Conservation (phyloP, 306 rosid genomes). For the apple (Malus domestica) region DNA sequence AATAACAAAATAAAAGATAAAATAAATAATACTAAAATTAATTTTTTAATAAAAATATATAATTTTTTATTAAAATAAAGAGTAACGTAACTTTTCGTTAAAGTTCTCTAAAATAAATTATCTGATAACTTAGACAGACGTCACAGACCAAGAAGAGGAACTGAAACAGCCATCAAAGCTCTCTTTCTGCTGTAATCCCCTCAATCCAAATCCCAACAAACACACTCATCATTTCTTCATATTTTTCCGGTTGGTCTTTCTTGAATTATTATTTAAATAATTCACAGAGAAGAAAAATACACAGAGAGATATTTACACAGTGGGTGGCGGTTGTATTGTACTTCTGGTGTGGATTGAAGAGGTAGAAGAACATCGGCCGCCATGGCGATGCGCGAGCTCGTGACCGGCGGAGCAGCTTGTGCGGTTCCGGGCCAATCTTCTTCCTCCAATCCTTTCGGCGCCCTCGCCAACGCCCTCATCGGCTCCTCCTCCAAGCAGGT, state of each 20-base stretch:
- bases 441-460: conserved; percentile 71
- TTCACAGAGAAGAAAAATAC: background rate
- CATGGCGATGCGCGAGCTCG: conserved; percentile 96
- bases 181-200: background rate
- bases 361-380: background rate
- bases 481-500: conserved; percentile 86
- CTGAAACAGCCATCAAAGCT: background rate
- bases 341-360: background rate
- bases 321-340: background rate
- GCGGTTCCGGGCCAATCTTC: conserved; percentile 76
- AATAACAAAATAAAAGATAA: too few relatives aligned
- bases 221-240: background rate
- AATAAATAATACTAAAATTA: too few relatives aligned
- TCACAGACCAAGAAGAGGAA: background rate
- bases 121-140: background rate
- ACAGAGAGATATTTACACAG: background rate
- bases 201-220: background rate
- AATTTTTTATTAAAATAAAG: too few relatives aligned
- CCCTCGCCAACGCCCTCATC: conserved; percentile 73
- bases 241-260: background rate
- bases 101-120: background rate
- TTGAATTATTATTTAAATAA: background rate
- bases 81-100: too few relatives aligned
- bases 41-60: too few relatives aligned
- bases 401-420: conserved; percentile 74